Evolutionary conservation across 345 rosid species (phyloP), one percentile per base, ranked within the genome.

Genomic region (Luvunga scandens): DNA sequence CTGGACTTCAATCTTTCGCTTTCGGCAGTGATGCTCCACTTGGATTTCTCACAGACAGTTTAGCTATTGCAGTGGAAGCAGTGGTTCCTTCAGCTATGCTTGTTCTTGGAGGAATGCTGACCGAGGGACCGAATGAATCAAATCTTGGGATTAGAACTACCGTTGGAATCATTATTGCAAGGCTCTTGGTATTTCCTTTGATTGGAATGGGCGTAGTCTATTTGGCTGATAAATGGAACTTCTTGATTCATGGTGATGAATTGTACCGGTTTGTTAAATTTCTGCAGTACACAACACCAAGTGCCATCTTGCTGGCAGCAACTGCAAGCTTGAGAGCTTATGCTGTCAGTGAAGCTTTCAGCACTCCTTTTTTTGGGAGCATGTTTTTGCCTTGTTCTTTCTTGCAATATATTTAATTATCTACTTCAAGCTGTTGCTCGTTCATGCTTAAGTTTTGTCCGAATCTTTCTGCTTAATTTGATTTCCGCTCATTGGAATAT

Each of bases 221-320:
- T 4, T 50, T 80, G 78, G 91, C 89, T 1, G 81, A 82, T 30
- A 75, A 71, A 66, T 76, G 81, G 85, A 33, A 72, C n/a, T 36
- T 80, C 7, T 39, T 84, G 72, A 72, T 86, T 33, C 31, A 59
- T 0, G 88, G 79, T 7, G 81, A 79, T 27, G 38, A 82, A 28
- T 12, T 88, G 77, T 86, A 72, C 62, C 71, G 69, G 50, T 86
- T 88, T n/a, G 89, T 88, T 68, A 76, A 81, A 31, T 69, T 86
- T 81, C 83, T 86, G 68, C 88, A 88, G 75, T 86, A 86, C 73
- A 77, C 88, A 36, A 83, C 82, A 30, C 88, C 89, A 21, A 88
- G 86, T 55, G 86, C 88, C 7, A 82, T 84, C 16, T 65, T 81
- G 81, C 8, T 84, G 24, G 87, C 83, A 1, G 85, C 83, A 39